These are phyloP conservation scores for Papilionanthe hybrid DNA, from an alignment of 116 monocot species.

Conservation along the genomic window DNA sequence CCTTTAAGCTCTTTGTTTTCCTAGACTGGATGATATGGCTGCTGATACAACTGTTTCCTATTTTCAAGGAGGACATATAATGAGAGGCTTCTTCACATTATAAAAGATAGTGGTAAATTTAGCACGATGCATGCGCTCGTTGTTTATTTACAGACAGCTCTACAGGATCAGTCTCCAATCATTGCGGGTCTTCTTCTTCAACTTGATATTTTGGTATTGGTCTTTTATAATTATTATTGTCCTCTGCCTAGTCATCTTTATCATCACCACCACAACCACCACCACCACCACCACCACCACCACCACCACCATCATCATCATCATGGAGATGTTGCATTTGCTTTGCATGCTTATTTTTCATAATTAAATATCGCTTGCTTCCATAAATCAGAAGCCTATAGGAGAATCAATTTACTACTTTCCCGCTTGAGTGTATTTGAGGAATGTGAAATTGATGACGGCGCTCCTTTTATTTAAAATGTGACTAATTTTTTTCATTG, in stretches of 20 bases:
- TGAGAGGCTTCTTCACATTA: conserved; percentile 30
- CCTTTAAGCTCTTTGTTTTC: not conserved
- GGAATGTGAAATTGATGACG: not conserved
- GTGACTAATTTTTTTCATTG: too few relatives aligned
- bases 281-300: not conserved
- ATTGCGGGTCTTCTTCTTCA: conserved; percentile 54
- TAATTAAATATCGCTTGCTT: not conserved
- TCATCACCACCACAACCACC: not conserved
- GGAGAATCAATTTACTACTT: not conserved
- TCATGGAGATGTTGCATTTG: not conserved
- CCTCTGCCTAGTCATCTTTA: not conserved
- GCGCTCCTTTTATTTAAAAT: too few relatives aligned
- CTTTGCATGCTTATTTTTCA: not conserved
- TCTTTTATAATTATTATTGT: not conserved
- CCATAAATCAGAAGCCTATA: not conserved
- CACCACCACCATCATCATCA: not conserved
- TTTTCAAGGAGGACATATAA: conserved; percentile 31
- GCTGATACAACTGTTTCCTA: conserved; percentile 4
- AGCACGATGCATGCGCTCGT: conserved; percentile 55
- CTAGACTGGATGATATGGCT: not conserved
- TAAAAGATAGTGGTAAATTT: conserved; percentile 37
- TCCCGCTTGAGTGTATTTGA: not conserved
- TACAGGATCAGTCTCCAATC: conserved; percentile 38
- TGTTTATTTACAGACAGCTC: conserved; percentile 38
- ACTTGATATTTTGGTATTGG: conserved; percentile 48